A percentile compares a stretch with the other conserved stretches of the same genome.
Evolutionary conservation across 2,329 filamentous ascomycete genomes (phyloP).

Genomic region (Gaeumannomyces tritici): DNA sequence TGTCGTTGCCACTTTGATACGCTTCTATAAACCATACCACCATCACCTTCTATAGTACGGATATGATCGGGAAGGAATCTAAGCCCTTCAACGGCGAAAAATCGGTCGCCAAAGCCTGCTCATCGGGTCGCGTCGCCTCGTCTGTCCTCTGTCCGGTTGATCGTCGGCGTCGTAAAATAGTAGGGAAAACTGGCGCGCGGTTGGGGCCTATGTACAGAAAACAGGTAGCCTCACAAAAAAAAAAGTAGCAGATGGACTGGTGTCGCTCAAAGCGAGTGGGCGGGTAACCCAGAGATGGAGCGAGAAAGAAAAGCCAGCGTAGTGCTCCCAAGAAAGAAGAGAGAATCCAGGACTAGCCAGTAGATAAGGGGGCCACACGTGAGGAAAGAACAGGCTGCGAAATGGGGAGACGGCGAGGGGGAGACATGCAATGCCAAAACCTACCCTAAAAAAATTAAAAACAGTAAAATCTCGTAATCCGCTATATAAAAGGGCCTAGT

Average conservation of each 20-base stretch:
- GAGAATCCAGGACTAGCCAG: no score
- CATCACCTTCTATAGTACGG: no score
- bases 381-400: no score
- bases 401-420: neutral
- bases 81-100: neutral
- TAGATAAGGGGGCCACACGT: no score
- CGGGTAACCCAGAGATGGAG: neutral
- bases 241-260: neutral
- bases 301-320: no score
- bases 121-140: neutral
- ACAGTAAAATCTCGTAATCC: neutral
- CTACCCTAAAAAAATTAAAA: no score
- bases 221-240: neutral
- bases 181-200: no score
- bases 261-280: neutral
- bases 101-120: neutral
- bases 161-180: neutral
- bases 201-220: neutral
- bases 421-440: no score
- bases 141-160: neutral
- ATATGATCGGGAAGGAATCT: neutral
- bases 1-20: no score
- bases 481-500: neutral
- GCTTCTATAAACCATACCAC: neutral
- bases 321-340: no score